phyloP scores from a whole-genome alignment of 352 stramenopile genomes.

The Saprolegnia parasitica region DNA sequence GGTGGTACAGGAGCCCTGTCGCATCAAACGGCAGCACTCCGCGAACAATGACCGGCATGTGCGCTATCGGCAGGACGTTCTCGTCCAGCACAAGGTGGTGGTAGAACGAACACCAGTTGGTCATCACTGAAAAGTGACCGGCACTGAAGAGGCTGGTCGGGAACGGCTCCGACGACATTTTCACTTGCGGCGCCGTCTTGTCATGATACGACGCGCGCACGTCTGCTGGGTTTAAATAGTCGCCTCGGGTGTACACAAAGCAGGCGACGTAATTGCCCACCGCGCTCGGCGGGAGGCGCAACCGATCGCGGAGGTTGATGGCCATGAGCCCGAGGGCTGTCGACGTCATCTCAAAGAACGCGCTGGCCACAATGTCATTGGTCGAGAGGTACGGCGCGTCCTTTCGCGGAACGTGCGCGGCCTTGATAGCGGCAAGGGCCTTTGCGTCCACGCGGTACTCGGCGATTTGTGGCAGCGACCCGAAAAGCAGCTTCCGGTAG shows the following conservation, averaged over 20 bases:
- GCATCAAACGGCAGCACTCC: too few species aligned
- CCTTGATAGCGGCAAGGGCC: not conserved
- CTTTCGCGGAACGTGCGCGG: not conserved
- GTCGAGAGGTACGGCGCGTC: not conserved
- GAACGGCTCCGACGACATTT: not conserved
- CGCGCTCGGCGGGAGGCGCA: not conserved
- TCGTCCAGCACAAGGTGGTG: not conserved
- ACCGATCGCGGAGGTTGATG: not conserved
- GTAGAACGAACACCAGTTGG: not conserved
- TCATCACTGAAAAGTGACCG: not conserved
- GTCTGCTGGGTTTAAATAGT: not conserved
- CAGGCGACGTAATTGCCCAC: not conserved
- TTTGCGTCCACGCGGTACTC: not conserved
- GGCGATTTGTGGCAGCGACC: not conserved
- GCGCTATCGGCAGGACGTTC: too few species aligned
- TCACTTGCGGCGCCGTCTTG: not conserved
- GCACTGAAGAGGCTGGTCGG: not conserved
- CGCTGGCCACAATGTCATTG: not conserved
- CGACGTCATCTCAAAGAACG: not conserved
- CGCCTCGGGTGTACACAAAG: not conserved
- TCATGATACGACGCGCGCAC: not conserved
- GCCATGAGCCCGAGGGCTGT: not conserved
- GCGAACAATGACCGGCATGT: too few species aligned
- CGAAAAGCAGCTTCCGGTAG: not conserved
- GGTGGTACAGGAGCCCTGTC: too few species aligned